Conservation (phyloP, 208 protist genomes). For the Crithidia thermophila region DNA sequence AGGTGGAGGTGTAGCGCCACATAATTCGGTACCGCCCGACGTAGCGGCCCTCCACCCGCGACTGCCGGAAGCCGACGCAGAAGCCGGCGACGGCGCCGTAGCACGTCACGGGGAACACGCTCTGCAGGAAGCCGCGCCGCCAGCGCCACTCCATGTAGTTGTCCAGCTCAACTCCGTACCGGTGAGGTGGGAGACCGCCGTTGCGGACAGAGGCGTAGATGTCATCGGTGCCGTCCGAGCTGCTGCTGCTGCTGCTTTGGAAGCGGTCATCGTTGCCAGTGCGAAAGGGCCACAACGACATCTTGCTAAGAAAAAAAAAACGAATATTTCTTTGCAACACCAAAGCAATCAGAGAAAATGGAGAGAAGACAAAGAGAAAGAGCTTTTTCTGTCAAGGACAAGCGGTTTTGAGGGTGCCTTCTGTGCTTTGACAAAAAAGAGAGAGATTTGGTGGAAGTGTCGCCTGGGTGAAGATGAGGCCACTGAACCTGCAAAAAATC, state of each 20-base stretch:
- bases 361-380: neutral
- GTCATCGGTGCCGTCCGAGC: slow-evolving; percentile 20
- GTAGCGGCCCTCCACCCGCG: slow-evolving; percentile 77
- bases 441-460: too few species aligned
- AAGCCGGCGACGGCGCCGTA: slow-evolving; percentile 65
- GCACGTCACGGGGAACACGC: slow-evolving; percentile 77
- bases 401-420: too few species aligned
- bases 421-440: too few species aligned
- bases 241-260: slow-evolving; percentile 37
- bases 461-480: too few species aligned
- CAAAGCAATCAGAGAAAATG: neutral
- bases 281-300: slow-evolving; percentile 87
- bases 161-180: slow-evolving; percentile 66
- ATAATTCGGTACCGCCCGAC: slow-evolving; percentile 76
- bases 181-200: slow-evolving; percentile 58
- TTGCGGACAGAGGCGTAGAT: slow-evolving; percentile 76
- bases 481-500: too few species aligned
- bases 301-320: slow-evolving; percentile 5
- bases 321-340: too few species aligned
- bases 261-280: slow-evolving; percentile 89
- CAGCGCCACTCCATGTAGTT: slow-evolving; percentile 87
- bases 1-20: slow-evolving; percentile 84
- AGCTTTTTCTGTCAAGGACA: too few species aligned
- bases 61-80: slow-evolving; percentile 72
- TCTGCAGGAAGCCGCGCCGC: slow-evolving; percentile 76